Evolutionary conservation across 2,329 filamentous ascomycete genomes (phyloP).

Genomic region (Clonostachys sp.): DNA sequence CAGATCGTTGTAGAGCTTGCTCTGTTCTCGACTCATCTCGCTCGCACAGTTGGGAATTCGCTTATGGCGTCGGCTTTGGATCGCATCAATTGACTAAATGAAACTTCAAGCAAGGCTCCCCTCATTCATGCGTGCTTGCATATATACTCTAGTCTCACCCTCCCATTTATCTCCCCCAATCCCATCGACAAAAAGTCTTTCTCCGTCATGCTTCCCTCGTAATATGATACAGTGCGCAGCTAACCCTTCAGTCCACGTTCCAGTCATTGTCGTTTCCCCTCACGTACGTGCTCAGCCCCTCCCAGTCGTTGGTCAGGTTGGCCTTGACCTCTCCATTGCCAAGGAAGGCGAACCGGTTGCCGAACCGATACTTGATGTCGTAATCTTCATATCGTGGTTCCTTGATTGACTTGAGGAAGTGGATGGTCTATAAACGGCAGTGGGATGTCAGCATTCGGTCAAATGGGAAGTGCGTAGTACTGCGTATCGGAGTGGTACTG

Average conservation of each 20-base stretch:
- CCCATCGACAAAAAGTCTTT: too few relatives aligned
- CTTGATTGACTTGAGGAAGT: constrained; percentile 28
- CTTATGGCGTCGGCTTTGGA: too few relatives aligned
- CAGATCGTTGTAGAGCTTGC: too few relatives aligned
- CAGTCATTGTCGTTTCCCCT: constrained; percentile 36
- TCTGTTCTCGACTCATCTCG: too few relatives aligned
- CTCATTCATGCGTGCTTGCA: too few relatives aligned
- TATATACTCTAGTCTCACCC: too few relatives aligned
- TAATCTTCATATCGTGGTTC: constrained; percentile 23
- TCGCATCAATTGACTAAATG: too few relatives aligned
- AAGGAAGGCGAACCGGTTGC: constrained; percentile 30
- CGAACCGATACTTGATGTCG: constrained; percentile 22
- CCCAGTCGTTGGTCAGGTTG: constrained; percentile 26
- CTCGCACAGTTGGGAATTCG: too few relatives aligned
- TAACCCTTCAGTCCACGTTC: constrained; percentile 28
- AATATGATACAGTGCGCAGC: not conserved
- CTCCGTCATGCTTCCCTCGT: too few relatives aligned
- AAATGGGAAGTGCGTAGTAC: not conserved
- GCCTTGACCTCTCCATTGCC: constrained; percentile 39
- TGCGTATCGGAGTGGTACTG: not conserved
- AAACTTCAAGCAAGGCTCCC: too few relatives aligned
- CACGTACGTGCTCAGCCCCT: constrained; percentile 36
- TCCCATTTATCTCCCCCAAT: too few relatives aligned
- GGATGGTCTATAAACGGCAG: constrained; percentile 17
- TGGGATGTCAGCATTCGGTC: not conserved